Base-by-base conservation (phyloP, 345 rosid genomes). In the Anastatica hierochuntica region DNA sequence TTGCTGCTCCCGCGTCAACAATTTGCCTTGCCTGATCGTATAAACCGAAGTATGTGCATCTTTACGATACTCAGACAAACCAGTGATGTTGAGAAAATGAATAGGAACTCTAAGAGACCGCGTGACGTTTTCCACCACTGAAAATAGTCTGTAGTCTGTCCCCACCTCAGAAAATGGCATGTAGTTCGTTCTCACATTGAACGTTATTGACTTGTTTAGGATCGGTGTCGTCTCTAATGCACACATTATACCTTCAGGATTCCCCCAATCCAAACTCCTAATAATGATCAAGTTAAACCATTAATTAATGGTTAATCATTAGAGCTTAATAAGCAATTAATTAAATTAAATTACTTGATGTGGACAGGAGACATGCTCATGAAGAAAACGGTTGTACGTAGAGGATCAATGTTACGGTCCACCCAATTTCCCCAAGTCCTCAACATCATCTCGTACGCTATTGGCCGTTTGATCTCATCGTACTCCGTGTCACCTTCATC, bases 351-450 rank as follows among this genome's bases (percentile, higher is more conserved):
- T 67, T 76, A 88, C 97, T 80, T 83, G 74, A 77, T 81, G 47
- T 92, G 98, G 2, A 79, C 75, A 54, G 98, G 97, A 44, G 95
- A 85, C 95, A 52, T 83, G 90, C 88, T 92, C 69, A 59, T 76
- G 72, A 92, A 88, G 95, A 92, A 92, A 43, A 88, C 94, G 0
- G 73, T 81, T 53, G 98, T 85, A 2, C 68, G 70, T 60, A 75
- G 69, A 15, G 97, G 77, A 71, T 92, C 81, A 45, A 88, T 66
- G 35, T 81, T 77, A 42, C 62, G 15, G 97, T 68, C 97, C 86
- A 92, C 24, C 98, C 98, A 92, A n/a, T 76, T 52, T 10, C 95
- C 72, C 85, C 86, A 81, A 4, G 95, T 85, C 51, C 41, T 78
- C 64, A 88, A 33, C 43, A 92, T 77, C 53, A 83, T 78, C 34